These are phyloP conservation scores for Gossypium herbaceum DNA, from an alignment of 345 rosid species.

Conservation along the genomic window DNA sequence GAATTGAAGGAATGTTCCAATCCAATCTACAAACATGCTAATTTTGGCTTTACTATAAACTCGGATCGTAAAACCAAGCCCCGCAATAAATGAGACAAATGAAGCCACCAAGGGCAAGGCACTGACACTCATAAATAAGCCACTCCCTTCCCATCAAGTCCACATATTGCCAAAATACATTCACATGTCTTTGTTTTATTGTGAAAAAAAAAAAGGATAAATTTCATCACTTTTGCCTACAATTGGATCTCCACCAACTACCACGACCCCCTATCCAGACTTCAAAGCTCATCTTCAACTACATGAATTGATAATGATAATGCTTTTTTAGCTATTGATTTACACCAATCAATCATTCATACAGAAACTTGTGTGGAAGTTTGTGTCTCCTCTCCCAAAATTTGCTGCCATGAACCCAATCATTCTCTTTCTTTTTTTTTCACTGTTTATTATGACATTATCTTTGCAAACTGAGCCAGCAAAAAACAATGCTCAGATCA, in stretches of 20 bases:
- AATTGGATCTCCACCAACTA: conserved; percentile 35
- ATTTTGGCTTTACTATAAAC: not conserved
- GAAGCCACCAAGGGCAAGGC: conserved; percentile 6
- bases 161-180: conserved; percentile 48
- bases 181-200: conserved; percentile 62
- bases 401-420: conserved; percentile 40
- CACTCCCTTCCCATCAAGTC: conserved; percentile 14
- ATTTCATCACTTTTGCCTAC: conserved; percentile 24
- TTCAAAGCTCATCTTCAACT: conserved; percentile 22
- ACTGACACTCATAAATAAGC: not conserved
- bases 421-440: conserved; percentile 37
- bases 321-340: conserved; percentile 15
- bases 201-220: conserved; percentile 27
- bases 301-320: conserved; percentile 11
- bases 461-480: conserved; percentile 33
- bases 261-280: conserved; percentile 25
- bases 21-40: not conserved
- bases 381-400: conserved; percentile 13
- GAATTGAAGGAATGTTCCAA: conserved; percentile 2
- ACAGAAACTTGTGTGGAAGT: conserved; percentile 14
- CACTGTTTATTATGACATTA: conserved; percentile 29
- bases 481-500: conserved; percentile 43
- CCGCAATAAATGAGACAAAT: conserved; percentile 23
- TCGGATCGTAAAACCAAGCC: conserved; percentile 14
- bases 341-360: conserved; percentile 22